Evolutionary conservation across 2,329 filamentous ascomycete species (phyloP).

Genomic region (Penicillium sp.): DNA sequence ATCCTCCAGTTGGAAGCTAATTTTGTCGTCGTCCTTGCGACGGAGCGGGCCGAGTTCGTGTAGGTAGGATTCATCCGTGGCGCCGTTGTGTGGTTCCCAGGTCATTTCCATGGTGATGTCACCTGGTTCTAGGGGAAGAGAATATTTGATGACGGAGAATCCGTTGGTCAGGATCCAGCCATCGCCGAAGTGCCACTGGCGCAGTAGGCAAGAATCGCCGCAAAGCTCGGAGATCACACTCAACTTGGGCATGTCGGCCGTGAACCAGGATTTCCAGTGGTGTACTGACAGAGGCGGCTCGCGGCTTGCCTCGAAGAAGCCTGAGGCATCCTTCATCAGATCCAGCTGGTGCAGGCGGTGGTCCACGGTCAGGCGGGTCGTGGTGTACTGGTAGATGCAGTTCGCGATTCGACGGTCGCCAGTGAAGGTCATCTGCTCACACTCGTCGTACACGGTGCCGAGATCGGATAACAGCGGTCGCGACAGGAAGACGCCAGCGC

Average conservation of each 20-base stretch:
- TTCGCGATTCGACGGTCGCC: conserved; percentile 63
- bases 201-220: conserved; percentile 60
- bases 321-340: conserved; percentile 58
- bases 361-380: conserved; percentile 60
- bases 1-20: conserved; percentile 56
- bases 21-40: conserved; percentile 52
- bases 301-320: conserved; percentile 64
- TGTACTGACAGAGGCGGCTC: conserved; percentile 60
- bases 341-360: conserved; percentile 63
- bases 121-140: conserved; percentile 48
- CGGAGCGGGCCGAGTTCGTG: conserved; percentile 60
- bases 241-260: conserved; percentile 55
- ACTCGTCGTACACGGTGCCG: conserved; percentile 53
- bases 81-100: conserved; percentile 53
- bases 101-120: conserved; percentile 58
- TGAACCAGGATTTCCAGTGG: conserved; percentile 68
- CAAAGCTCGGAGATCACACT: conserved; percentile 57
- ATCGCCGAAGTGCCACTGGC: conserved; percentile 56
- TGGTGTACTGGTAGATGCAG: conserved; percentile 61
- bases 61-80: conserved; percentile 51
- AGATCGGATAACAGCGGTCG: conserved; percentile 56
- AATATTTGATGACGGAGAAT: conserved; percentile 60
- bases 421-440: conserved; percentile 50
- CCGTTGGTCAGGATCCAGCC: conserved; percentile 62
- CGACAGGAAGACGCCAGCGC: conserved; percentile 64